Conservation (phyloP, 192 early-diverging fungal genomes). For the Umbelopsis vinacea region DNA sequence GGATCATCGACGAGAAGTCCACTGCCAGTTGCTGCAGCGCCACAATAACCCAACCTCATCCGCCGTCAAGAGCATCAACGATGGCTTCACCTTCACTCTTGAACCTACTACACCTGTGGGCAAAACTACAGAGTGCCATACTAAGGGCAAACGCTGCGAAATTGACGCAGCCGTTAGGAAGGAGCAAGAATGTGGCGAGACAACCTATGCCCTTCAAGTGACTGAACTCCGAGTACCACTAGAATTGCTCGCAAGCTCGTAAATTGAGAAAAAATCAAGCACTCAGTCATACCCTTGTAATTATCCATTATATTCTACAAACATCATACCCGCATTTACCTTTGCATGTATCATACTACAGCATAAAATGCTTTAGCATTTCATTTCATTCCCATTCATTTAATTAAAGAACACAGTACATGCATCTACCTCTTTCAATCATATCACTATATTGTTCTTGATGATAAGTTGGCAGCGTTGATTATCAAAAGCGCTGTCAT, state of each 20-base stretch:
- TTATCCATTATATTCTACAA: too few species aligned
- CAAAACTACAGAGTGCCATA: conserved; percentile 22
- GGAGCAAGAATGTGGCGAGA: conserved; percentile 19
- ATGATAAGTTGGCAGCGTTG: too few species aligned
- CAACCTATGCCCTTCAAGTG: conserved; percentile 33
- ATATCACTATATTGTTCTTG: too few species aligned
- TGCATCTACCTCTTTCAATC: too few species aligned
- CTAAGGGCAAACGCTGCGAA: conserved; percentile 25
- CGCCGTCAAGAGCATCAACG: conserved; percentile 7
- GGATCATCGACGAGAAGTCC: conserved; percentile 35
- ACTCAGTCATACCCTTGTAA: too few species aligned
- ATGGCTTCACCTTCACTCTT: conserved; percentile 28
- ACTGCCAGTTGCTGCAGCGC: conserved; percentile 23
- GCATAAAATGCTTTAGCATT: too few species aligned
- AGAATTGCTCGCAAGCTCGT: conserved; percentile 6
- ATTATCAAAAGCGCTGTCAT: too few species aligned
- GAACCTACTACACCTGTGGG: conserved; percentile 33
- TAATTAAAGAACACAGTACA: too few species aligned
- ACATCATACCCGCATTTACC: too few species aligned
- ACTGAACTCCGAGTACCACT: conserved; percentile 31
- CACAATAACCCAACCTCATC: neutral
- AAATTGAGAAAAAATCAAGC: neutral
- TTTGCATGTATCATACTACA: too few species aligned
- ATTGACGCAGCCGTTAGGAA: conserved; percentile 29
- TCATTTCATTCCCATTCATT: too few species aligned